Base-by-base conservation (phyloP, 306 rosid genomes). In the Casuarina glauca region DNA sequence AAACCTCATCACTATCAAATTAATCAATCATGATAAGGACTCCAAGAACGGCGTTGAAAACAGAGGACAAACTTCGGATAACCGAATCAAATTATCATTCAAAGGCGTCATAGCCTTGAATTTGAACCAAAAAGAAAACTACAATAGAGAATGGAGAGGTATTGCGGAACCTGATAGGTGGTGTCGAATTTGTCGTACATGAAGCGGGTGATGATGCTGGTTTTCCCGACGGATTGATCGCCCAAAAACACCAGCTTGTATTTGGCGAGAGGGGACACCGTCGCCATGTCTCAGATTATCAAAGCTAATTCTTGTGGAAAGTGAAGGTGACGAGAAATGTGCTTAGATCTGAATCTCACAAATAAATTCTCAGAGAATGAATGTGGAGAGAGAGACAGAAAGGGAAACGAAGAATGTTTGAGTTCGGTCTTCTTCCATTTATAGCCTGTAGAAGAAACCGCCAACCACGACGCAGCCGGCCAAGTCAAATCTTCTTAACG, bases 151-250 rank as follows among this genome's bases (percentile, higher is more conserved):
- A 8, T 48, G 68, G n/a, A 5, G 70, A n/a, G 12, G 39, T 12
- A 70, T 5, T 52, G 85, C 88, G 86, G 92, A 73, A 89, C 97
- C 94, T 91, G 93, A 77, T 91, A 91, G 49, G 97, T 91, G 75
- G 97, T 80, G 36, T 91, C 94, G 82, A 91, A 91, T 82, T 91
- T 91, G 85, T 91, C 97, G 81, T 91, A 91, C 93, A 91, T 89
- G 81, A 91, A 89, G 85, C 97, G 93, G 50, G 97, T 91, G 87
- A 91, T 89, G 84, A 91, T 91, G 85, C 94, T 89, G 82, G 93
- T 91, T 82, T 91, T 91, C 7, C 97, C 97, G 26, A 91, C 94
- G 62, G 93, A 91, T 83, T 91, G 97, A 79, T 91, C 93, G 79
- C 97, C 97, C 70, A 91, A 90, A 83, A 91, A 91, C 46, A 91